phyloP scores from a whole-genome alignment of 331 rosid species.

The Quercus tomentella region DNA sequence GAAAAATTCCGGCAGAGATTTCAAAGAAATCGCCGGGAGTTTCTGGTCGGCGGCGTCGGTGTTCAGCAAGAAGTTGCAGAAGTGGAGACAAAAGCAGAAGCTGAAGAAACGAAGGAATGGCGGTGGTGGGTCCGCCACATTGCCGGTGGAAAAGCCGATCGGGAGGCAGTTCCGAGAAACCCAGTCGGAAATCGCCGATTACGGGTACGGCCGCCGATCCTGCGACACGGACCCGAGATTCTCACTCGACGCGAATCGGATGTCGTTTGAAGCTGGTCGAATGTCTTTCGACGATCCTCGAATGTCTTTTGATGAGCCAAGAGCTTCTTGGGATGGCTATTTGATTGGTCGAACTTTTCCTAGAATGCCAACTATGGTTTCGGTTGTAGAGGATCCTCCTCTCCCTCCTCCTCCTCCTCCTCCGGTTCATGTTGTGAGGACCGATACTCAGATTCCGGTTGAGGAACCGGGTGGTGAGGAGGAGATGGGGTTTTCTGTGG shows the following conservation, averaged over 20 bases:
- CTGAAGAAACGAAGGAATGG: slow-evolving; percentile 78
- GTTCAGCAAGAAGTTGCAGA: slow-evolving; percentile 93
- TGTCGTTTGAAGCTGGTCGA: slow-evolving; percentile 57
- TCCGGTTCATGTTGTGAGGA: slow-evolving; percentile 62
- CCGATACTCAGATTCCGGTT: slow-evolving; percentile 75
- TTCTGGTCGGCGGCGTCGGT: slow-evolving; percentile 98
- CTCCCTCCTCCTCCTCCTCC: too few relatives aligned
- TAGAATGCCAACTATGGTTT: slow-evolving; percentile 87
- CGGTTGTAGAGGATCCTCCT: slow-evolving; percentile 81
- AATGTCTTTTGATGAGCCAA: slow-evolving; percentile 84
- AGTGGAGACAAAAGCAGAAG: slow-evolving; percentile 98
- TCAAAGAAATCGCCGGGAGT: slow-evolving; percentile 89
- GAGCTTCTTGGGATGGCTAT: slow-evolving; percentile 98
- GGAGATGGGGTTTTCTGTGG: slow-evolving; percentile 4
- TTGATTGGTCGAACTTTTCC: slow-evolving; percentile 62
- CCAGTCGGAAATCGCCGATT: slow-evolving; percentile 98
- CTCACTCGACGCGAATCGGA: slow-evolving; percentile 79
- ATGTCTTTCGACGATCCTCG: slow-evolving; percentile 84
- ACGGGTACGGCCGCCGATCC: slow-evolving; percentile 89
- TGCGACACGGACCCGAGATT: slow-evolving; percentile 97
- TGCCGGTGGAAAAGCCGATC: slow-evolving; percentile 96
- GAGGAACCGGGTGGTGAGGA: slow-evolving; percentile 62
- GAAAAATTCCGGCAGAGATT: slow-evolving; percentile 70
- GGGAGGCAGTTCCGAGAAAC: slow-evolving; percentile 90
- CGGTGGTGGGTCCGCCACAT: slow-evolving; percentile 63